Percentiles rank a stretch among this genome's conserved stretches.
These are phyloP conservation scores for Penicillium atrosanguineum DNA, from an alignment of 495 filamentous ascomycete genomes.

Conservation along the genomic window DNA sequence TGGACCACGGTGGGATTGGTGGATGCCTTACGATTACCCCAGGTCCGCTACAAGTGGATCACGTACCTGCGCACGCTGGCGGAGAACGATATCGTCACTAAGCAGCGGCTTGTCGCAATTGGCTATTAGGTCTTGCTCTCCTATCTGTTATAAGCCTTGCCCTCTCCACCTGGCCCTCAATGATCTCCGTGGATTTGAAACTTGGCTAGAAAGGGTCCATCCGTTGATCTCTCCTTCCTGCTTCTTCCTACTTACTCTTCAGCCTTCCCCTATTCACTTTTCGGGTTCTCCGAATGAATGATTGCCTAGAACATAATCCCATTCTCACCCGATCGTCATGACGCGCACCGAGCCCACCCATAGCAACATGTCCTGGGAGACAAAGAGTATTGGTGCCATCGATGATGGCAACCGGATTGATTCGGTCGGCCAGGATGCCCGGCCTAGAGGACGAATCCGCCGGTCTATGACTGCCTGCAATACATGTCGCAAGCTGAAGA, in stretches of 20 bases:
- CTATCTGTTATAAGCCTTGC: constrained; percentile 30
- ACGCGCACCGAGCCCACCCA: constrained; percentile 29
- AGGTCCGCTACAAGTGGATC: constrained; percentile 26
- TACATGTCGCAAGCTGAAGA: constrained; percentile 46
- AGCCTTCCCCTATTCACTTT: neutral
- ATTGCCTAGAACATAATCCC: constrained; percentile 5
- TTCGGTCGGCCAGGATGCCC: constrained; percentile 27
- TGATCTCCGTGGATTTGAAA: constrained; percentile 23
- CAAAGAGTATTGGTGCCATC: constrained; percentile 23
- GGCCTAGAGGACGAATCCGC: constrained; percentile 38
- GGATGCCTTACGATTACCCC: constrained; percentile 28
- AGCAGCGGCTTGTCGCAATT: constrained; percentile 30
- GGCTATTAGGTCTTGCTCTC: constrained; percentile 10
- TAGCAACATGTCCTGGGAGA: constrained; percentile 31
- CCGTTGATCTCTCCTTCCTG: constrained; percentile 9
- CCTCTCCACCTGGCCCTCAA: constrained; percentile 17
- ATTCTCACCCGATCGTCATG: constrained; percentile 19
- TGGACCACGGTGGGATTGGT: constrained; percentile 20
- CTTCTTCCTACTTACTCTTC: neutral
- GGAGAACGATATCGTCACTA: constrained; percentile 31
- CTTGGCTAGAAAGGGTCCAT: constrained; percentile 14
- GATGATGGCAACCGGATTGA: constrained; percentile 29
- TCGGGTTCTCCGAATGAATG: constrained; percentile 9
- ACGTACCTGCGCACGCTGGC: constrained; percentile 31
- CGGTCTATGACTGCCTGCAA: constrained; percentile 46